phyloP scores from a whole-genome alignment of 192 early-diverging fungal genomes.

The Podila horticola region DNA sequence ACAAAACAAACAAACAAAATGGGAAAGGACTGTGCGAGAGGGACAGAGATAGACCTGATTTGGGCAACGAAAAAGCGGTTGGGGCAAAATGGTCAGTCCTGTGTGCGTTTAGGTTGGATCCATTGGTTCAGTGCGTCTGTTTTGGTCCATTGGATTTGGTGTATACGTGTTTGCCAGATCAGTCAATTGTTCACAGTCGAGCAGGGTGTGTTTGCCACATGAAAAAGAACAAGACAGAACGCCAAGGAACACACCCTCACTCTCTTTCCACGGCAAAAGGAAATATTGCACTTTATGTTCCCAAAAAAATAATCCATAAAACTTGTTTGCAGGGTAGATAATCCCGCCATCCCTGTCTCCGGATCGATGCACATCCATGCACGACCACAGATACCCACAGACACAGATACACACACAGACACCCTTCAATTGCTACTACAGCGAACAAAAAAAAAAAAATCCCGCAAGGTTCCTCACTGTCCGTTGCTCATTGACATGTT shows the following conservation, averaged over 20 bases:
- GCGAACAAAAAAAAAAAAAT: no score
- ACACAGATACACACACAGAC: no score
- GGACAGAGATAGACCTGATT: not conserved
- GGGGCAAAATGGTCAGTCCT: not conserved
- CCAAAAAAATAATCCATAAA: not conserved
- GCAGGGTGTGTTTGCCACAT: not conserved
- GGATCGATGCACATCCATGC: no score
- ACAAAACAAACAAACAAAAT: not conserved
- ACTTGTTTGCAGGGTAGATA: no score
- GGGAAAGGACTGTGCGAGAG: not conserved
- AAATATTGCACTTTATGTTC: not conserved
- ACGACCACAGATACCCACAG: no score
- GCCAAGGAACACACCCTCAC: not conserved
- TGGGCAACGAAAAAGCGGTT: constrained; percentile 1
- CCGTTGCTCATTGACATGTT: no score
- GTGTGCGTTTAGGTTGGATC: not conserved
- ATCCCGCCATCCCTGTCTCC: no score
- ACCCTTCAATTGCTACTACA: no score
- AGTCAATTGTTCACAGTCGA: not conserved
- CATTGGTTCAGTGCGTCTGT: not conserved
- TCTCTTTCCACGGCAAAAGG: not conserved
- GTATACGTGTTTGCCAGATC: not conserved
- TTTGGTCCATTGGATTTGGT: not conserved
- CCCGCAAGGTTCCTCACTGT: no score
- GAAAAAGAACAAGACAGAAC: constrained; percentile 7